A percentile compares a stretch with the other conserved stretches of the same genome.
Evolutionary conservation across 2,329 filamentous ascomycete genomes (phyloP).

Genomic region (Paecilomyces fulvus): DNA sequence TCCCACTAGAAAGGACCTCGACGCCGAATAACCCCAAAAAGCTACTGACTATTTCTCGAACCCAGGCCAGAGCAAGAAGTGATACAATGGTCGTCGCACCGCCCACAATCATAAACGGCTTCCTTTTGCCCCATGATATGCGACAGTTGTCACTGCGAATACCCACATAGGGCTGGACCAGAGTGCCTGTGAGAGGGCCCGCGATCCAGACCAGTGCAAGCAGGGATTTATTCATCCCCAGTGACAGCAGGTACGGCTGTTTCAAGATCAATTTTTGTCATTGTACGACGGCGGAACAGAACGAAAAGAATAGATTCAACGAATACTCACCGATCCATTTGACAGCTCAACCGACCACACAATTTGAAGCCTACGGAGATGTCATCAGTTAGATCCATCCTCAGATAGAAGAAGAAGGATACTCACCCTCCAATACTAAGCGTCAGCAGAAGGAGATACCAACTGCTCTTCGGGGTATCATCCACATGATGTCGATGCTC

Average conservation of each 20-base stretch:
- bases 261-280: not conserved
- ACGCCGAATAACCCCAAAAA: constrained; percentile 64
- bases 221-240: constrained; percentile 73
- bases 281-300: not conserved
- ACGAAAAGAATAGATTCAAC: not conserved
- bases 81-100: constrained; percentile 58
- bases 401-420: not conserved
- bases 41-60: constrained; percentile 61
- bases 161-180: constrained; percentile 76
- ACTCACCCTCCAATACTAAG: constrained; percentile 67
- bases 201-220: constrained; percentile 82
- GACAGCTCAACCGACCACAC: constrained; percentile 94
- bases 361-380: constrained; percentile 62
- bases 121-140: constrained; percentile 65
- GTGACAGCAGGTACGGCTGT: constrained; percentile 65
- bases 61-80: constrained; percentile 65
- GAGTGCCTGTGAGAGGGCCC: constrained; percentile 65
- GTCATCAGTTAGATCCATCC: not conserved
- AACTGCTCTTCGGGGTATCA: constrained; percentile 61
- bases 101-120: constrained; percentile 72
- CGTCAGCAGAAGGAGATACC: constrained; percentile 80
- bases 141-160: constrained; percentile 74
- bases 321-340: constrained; percentile 62
- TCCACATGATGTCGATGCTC: constrained; percentile 34
- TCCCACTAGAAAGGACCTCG: constrained; percentile 54